These are phyloP conservation scores for Penicillium mononematosum DNA, from an alignment of 495 filamentous ascomycete genomes.

Conservation along the genomic window DNA sequence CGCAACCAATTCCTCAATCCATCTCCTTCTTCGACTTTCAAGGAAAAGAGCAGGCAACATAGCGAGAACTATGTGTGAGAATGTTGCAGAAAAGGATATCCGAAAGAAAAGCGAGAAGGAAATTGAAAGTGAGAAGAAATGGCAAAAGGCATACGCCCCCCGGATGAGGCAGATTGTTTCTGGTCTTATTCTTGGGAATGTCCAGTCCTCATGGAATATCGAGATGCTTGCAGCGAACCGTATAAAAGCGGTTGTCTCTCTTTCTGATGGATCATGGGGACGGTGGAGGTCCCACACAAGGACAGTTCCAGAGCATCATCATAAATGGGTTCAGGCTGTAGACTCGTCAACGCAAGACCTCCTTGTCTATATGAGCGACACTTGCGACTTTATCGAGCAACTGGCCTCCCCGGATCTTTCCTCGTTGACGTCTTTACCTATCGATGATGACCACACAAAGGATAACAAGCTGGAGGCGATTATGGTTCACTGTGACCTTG, in stretches of 20 bases:
- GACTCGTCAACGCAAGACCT: slow-evolving; percentile 40
- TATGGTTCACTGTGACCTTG: slow-evolving; percentile 37
- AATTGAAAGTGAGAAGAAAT: too few relatives aligned
- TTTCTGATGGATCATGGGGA: slow-evolving; percentile 27
- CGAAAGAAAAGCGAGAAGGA: too few relatives aligned
- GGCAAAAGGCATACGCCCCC: too few relatives aligned
- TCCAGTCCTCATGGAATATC: too few relatives aligned
- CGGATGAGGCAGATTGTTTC: too few relatives aligned
- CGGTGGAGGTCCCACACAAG: slow-evolving; percentile 29
- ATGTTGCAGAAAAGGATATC: too few relatives aligned
- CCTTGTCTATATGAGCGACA: slow-evolving; percentile 29
- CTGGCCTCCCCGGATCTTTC: slow-evolving; percentile 25
- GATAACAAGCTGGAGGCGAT: slow-evolving; percentile 22
- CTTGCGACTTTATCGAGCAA: slow-evolving; percentile 44
- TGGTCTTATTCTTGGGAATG: too few relatives aligned
- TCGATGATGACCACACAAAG: slow-evolving; percentile 15
- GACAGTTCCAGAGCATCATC: slow-evolving; percentile 31
- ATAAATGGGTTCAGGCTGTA: slow-evolving; percentile 35
- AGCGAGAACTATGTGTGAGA: too few relatives aligned
- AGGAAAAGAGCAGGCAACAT: too few relatives aligned
- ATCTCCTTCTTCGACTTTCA: too few relatives aligned
- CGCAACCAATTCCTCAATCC: too few relatives aligned
- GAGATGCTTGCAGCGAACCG: too few relatives aligned
- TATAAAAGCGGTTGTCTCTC: slow-evolving; percentile 16
- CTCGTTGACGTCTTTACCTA: slow-evolving; percentile 18